These are phyloP conservation scores for Pyrus betulifolia DNA, from an alignment of 306 rosid genomes.

Conservation along the genomic window DNA sequence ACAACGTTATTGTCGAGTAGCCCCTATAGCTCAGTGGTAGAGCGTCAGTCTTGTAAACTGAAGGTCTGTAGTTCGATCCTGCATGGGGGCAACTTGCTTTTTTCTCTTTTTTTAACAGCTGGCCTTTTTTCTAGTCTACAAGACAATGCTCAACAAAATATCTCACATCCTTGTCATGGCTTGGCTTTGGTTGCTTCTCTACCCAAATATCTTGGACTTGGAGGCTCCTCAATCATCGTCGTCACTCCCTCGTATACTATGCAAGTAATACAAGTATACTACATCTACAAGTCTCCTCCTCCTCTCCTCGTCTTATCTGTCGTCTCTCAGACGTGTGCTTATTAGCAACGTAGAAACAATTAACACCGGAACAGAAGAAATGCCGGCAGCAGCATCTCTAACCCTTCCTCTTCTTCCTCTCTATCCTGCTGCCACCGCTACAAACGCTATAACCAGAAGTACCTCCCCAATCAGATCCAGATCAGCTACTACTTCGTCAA, in stretches of 20 bases:
- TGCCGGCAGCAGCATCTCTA: background rate
- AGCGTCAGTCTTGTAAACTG: conserved; percentile 21
- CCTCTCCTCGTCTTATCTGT: background rate
- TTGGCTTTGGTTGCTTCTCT: background rate
- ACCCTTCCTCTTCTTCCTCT: conserved; percentile 3
- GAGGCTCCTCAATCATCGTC: background rate
- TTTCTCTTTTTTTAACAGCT: background rate
- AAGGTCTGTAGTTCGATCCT: conserved; percentile 22
- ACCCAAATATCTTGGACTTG: background rate
- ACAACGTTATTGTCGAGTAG: fast-evolving
- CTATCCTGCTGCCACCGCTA: background rate
- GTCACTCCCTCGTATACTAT: background rate
- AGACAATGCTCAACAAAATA: background rate
- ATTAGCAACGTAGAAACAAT: background rate
- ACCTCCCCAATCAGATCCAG: background rate
- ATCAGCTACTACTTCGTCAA: background rate
- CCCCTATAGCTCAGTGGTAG: conserved; percentile 17
- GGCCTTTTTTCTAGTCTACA: too few species aligned
- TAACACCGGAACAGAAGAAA: background rate
- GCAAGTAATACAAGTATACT: background rate
- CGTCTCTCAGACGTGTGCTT: background rate
- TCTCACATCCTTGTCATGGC: background rate
- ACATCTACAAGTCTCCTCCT: background rate
- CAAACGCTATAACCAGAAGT: background rate
- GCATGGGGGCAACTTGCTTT: background rate